Base-by-base conservation (phyloP, 176 grass and related monocot genomes). In the Cenchrus purpureus region DNA sequence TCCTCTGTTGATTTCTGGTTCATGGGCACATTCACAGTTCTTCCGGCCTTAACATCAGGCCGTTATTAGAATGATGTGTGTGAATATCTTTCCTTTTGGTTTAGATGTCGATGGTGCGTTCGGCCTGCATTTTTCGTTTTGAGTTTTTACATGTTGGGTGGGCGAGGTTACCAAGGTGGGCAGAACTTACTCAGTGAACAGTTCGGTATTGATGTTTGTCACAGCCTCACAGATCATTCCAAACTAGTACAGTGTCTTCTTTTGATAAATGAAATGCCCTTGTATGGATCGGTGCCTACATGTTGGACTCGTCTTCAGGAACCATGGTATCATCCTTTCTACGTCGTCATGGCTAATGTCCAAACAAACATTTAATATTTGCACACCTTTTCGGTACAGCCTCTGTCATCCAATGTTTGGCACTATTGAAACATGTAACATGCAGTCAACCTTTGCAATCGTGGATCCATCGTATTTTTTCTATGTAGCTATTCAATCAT, bases 51-150 rank as follows among this genome's bases (percentile, higher is more conserved):
- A 61, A 44, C 52, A 70, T 13, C 17, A 50, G 45, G 20, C 10
- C 28, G 48, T 68, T 62, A n/a, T 32, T 10, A n/a, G n/a, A 56
- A 83, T 44, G 40, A 7, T 60, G 40, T 83, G 68, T 71, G 80
- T 10, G 12, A 22, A 45, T 70, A 7, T 12, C 72, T 65, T 71
- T 3, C 20, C 10, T 50, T 65, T 10, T 11, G 12, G 12, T 81
- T 79, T 34, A 19, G 56, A 28, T 34, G 40, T 15, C 45, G 25
- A 28, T 56, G 6, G 58, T 58, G 7, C 45, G 14, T 67, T 45
- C 16, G 14, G 3, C 34, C 32, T 80, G 9, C 56, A 73, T 5
- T 45, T 52, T 74, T 80, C 37, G 2, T 12, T 80, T 4, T 29
- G 20, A 8, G 7, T 62, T 28, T 28, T 50, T 28, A 72, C 71